Base-by-base conservation (phyloP, 2,329 filamentous ascomycete species). In the Sclerotinia trifoliorum region DNA sequence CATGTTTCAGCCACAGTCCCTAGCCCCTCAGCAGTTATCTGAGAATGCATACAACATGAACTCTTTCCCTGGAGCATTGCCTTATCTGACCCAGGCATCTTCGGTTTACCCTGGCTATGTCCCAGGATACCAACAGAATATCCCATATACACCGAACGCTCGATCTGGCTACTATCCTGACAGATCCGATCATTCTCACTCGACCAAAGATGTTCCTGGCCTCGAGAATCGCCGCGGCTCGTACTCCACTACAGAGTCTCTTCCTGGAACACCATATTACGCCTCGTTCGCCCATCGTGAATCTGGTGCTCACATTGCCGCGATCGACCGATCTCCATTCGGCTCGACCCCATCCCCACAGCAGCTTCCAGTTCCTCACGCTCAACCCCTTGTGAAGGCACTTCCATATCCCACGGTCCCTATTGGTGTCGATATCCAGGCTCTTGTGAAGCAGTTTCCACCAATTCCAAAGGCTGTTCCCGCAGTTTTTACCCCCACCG, bases 401-500 rank as follows among this genome's bases (percentile, higher is more conserved):
- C 68, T 78, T 49, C 71, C 73, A 64, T 78, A 78, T 44, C 70
- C 73, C 61, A 78, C 72, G 42, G 73, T 77, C 63, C 73, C 75
- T 32, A 71, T 74, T 54, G 75, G 76, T 69, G 69, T 77, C 67
- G 76, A 78, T 69, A 78, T 93, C 64, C 88, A 92, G 68, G 85
- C 85, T 26, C 80, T 94, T 61, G 82, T 92, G 55, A 83, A 89
- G 75, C 87, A 91, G 76, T 89, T 93, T n/a, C 95, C 95, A 24
- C 80, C 88, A 0, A 91, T 99, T 71, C 95, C 95, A 26, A 86
- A 87, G 71, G 94, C 95, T 63, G 94, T 99, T 57, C 94, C 94
- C 21, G 94, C 95, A 8, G 89, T 93, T 72, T 94, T 92, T 77
- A 93, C 91, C 68, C 92, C 93, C 39, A 90, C 89, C 32, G 94